Evolutionary conservation across 129 eudicot species (phyloP).

Genomic region (Oenanthe sinensis): DNA sequence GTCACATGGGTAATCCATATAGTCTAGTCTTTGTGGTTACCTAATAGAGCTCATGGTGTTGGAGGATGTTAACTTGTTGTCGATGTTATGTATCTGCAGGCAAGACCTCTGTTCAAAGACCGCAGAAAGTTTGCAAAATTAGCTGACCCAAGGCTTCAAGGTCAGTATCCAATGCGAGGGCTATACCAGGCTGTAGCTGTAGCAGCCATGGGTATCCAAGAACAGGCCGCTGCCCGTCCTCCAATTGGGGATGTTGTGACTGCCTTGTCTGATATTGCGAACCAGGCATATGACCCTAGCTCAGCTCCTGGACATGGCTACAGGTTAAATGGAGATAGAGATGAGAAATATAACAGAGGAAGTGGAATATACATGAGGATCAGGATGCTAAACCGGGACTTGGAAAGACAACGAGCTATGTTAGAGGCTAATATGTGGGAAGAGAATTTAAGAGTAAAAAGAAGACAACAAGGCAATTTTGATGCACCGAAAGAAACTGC

Average conservation of each 20-base stretch:
- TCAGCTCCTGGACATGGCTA: slow-evolving; percentile 32
- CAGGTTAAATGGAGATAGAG: slow-evolving; percentile 24
- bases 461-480: no score
- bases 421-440: no score
- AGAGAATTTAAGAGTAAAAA: no score
- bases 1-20: slow-evolving; percentile 66
- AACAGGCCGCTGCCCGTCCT: slow-evolving; percentile 90
- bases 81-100: slow-evolving; percentile 34
- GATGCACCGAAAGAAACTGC: slow-evolving; percentile 19
- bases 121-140: slow-evolving; percentile 55
- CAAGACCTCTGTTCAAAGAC: slow-evolving; percentile 76
- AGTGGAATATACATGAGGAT: slow-evolving; percentile 34
- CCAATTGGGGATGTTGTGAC: slow-evolving; percentile 89
- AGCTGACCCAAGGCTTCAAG: slow-evolving; percentile 69
- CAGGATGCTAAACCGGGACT: slow-evolving; percentile 59
- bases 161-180: slow-evolving; percentile 76
- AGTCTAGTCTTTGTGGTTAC: not conserved
- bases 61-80: slow-evolving; percentile 5
- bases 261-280: slow-evolving; percentile 77
- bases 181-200: slow-evolving; percentile 86
- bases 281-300: slow-evolving; percentile 56
- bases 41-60: not conserved
- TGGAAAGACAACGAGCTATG: slow-evolving; percentile 78
- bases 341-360: slow-evolving; percentile 24
- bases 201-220: slow-evolving; percentile 91